Base-by-base conservation (phyloP, 768 basidiomycete species). In the Gelatoporia subvermispora region DNA sequence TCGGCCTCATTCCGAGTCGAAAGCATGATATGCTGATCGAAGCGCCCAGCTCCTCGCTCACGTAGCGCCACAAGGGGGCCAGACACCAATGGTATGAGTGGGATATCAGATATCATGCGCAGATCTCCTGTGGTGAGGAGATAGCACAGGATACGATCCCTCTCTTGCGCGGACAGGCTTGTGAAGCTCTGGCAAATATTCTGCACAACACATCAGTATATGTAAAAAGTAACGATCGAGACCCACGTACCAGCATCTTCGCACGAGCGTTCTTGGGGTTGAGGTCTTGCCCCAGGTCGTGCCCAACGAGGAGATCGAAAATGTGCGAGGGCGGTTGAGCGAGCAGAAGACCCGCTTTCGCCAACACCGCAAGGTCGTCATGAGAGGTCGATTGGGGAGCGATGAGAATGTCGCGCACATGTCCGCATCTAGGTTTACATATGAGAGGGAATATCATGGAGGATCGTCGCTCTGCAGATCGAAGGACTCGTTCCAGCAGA, bases 391-490 rank as follows among this genome's bases (percentile, higher is more conserved):
- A 8, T 13, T 23, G 23, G 4, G 47, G 25, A 9, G 47, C 38
- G 20, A 41, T 20, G 13, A 43, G 9, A 35, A 50, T n/a, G 36
- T 20, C 22, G 4, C 15, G 13, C n/a, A 31, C 31, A 35, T 16
- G 46, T 8, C 18, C 13, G 36, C 7, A 20, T 16, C 39, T 34
- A 9, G 15, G 9, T 2, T 8, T 16, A 20, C 25, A 17, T 45
- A 65, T 51, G 2, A 69, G 50, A 2, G 74, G 72, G 71, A 72
- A 75, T 16, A 73, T 62, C 8, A 60, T 35, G 4, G 60, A 58
- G 17, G 53, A 50, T 1, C 36, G 31, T 15, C 23, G 11, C 15
- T 17, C 16, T 11, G 41, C 43, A 16, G 60, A 60, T 16, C 39
- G 24, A 2, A 67, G 47, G n/a, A 72, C 55, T 22, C 48, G 47